Evolutionary conservation across 345 rosid species (phyloP).

Genomic region (Gossypium anomalum): DNA sequence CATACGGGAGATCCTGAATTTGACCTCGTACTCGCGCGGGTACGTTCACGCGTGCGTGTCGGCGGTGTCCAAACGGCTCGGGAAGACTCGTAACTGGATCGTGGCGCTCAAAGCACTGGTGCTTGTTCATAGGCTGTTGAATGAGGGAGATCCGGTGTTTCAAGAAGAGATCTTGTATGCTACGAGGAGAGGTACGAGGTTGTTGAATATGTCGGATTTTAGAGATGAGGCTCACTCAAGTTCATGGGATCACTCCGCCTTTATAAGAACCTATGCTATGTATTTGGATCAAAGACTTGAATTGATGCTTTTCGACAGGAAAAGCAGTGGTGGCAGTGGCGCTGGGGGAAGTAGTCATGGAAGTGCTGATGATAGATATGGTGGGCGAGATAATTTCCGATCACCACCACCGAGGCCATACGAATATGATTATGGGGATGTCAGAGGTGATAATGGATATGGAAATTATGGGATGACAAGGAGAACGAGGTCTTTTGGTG

Average conservation of each 20-base stretch:
- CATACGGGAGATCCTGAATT: slow-evolving; percentile 67
- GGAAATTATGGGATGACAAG: slow-evolving; percentile 46
- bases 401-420: slow-evolving; percentile 64
- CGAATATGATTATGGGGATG: slow-evolving; percentile 55
- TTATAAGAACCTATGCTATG: slow-evolving; percentile 64
- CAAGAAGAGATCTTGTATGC: slow-evolving; percentile 78
- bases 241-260: slow-evolving; percentile 83
- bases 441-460: slow-evolving; percentile 28
- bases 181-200: slow-evolving; percentile 66
- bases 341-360: slow-evolving; percentile 22
- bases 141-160: slow-evolving; percentile 63
- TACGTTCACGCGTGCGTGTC: slow-evolving; percentile 70
- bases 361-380: slow-evolving; percentile 27
- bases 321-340: slow-evolving; percentile 11
- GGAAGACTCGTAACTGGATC: slow-evolving; percentile 86
- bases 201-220: slow-evolving; percentile 83
- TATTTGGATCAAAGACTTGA: slow-evolving; percentile 85
- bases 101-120: slow-evolving; percentile 80
- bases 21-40: slow-evolving; percentile 76
- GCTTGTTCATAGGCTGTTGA: slow-evolving; percentile 65
- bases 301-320: slow-evolving; percentile 46
- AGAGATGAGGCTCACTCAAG: slow-evolving; percentile 75
- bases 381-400: slow-evolving; percentile 42
- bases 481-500: slow-evolving; percentile 66
- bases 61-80: slow-evolving; percentile 65